Base-by-base conservation (phyloP, 1,284 basidiomycete genomes). In the Gomphus bonarii region DNA sequence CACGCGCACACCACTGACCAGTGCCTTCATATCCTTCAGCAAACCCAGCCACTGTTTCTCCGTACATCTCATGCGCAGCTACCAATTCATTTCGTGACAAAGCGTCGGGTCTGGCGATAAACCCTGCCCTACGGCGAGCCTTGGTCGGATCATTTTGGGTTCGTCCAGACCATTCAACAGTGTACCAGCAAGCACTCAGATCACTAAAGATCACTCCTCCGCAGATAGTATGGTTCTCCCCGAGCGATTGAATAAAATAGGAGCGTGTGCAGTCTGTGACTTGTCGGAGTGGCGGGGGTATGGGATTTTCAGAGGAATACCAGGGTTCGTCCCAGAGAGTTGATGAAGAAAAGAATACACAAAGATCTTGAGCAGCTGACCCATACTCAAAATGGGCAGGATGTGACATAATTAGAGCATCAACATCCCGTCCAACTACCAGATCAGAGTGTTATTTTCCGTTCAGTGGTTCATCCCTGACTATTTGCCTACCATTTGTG, bases 161-260 rank as follows among this genome's bases (percentile, higher is more conserved):
- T 9, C 67, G 63, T 12, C 66, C 66, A 20, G 66, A 66, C 60
- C 70, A 78, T 33, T 67, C 60, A 52, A 79, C 72, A 35, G 66
- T 67, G 61, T 70, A 74, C 75, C 76, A 80, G 66, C 73, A 74
- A 30, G 75, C 64, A 64, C 74, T 77, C 52, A 80, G 70, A 59
- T 80, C 78, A 4, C 71, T 66, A 67, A 77, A 79, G 40, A 78
- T 61, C 5, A 73, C 65, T 18, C 72, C 73, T 50, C 69, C 66
- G 42, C 63, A 63, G 33, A 72, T 55, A 0, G 69, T 72, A 56
- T 72, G 72, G 31, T 61, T 66, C 10, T 62, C 60, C 2, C 73
- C 73, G 12, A 60, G 60, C 6, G 16, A 53, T 53, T 58, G 65
- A 65, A 59, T 62, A 58, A 59, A 70, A 72, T 16, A 68, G 64